Conservation (phyloP, 2,329 filamentous ascomycete genomes). For the Beauveria varroae region DNA sequence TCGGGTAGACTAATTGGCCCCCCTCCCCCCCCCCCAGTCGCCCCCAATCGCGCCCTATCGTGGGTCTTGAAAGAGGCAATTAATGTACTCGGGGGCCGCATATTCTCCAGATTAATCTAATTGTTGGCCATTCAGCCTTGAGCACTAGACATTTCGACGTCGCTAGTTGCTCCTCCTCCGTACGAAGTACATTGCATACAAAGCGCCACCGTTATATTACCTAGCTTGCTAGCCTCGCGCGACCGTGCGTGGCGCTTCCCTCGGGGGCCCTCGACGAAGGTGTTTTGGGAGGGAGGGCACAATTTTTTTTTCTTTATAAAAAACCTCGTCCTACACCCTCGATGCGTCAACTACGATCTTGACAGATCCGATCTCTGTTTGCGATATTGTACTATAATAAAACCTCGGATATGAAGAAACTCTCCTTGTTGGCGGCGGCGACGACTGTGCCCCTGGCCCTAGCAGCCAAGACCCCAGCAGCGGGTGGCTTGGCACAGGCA, state of each 20-base stretch:
- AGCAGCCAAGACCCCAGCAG: neutral
- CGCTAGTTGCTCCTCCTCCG: neutral
- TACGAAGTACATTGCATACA: neutral
- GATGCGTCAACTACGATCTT: neutral
- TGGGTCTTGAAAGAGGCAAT: too few relatives aligned
- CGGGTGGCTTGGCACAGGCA: neutral
- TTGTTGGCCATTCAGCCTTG: neutral
- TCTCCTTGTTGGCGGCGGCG: neutral
- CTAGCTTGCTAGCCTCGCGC: neutral
- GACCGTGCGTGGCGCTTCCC: neutral
- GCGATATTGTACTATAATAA: too few relatives aligned
- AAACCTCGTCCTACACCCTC: neutral
- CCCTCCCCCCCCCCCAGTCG: too few relatives aligned
- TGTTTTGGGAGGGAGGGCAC: neutral
- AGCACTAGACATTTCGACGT: neutral
- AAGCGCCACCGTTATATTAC: neutral
- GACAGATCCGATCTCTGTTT: neutral
- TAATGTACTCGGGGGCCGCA: neutral
- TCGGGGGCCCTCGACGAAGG: neutral
- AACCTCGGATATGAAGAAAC: neutral
- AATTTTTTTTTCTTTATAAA: neutral
- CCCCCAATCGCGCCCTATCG: too few relatives aligned
- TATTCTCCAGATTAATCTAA: neutral
- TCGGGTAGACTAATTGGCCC: neutral
- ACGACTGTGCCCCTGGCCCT: neutral